Percentiles rank a stretch among this genome's conserved stretches.
phyloP scores from a whole-genome alignment of 768 basidiomycete genomes.

The Pulveroboletus sp. region DNA sequence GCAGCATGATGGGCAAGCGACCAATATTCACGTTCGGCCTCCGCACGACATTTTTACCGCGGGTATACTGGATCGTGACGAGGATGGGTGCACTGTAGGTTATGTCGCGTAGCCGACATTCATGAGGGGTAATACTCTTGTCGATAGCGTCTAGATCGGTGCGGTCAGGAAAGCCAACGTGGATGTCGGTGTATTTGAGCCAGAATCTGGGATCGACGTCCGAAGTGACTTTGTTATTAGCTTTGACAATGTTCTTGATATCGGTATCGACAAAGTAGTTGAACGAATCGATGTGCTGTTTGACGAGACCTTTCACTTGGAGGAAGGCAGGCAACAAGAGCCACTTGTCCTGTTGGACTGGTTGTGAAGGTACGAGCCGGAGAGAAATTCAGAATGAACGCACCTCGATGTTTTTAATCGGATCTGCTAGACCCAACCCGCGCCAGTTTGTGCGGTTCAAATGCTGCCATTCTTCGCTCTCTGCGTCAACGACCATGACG shows the following conservation, averaged over 20 bases:
- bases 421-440: constrained; percentile 79
- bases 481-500: constrained; percentile 13
- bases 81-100: constrained; percentile 91
- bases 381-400: constrained; percentile 21
- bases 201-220: constrained; percentile 96
- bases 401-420: constrained; percentile 88
- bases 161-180: constrained; percentile 87
- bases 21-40: constrained; percentile 83
- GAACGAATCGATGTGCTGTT: constrained; percentile 98
- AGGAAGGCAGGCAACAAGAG: constrained; percentile 92
- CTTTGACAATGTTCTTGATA: constrained; percentile 93
- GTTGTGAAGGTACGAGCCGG: constrained; percentile 1
- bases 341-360: constrained; percentile 85
- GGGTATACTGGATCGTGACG: constrained; percentile 92
- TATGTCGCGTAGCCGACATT: constrained; percentile 93
- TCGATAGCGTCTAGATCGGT: constrained; percentile 77
- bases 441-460: constrained; percentile 57
- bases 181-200: constrained; percentile 95
- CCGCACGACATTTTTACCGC: constrained; percentile 84
- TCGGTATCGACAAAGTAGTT: constrained; percentile 98
- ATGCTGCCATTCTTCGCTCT: constrained; percentile 56
- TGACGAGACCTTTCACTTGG: constrained; percentile 96
- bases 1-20: constrained; percentile 90
- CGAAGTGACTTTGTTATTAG: constrained; percentile 90
- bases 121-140: constrained; percentile 88